Evolutionary conservation across 2,329 filamentous ascomycete genomes (phyloP).

Genomic region (Shiraia sp.): DNA sequence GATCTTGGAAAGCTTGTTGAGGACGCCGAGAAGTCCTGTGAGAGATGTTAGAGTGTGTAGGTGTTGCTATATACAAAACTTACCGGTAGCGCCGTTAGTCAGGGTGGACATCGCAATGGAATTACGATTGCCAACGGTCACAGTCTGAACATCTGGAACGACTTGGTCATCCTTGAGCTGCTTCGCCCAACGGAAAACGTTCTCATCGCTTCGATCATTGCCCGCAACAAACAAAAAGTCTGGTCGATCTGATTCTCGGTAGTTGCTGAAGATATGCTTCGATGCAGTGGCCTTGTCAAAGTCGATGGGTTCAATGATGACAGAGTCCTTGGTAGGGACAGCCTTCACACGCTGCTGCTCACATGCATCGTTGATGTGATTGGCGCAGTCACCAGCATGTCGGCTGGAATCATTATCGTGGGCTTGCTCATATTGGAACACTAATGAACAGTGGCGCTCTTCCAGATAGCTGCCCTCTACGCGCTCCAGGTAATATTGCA

Average conservation of each 20-base stretch:
- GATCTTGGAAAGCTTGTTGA: slow-evolving; percentile 34
- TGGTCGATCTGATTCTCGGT: slow-evolving; percentile 43
- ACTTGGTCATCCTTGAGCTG: slow-evolving; percentile 60
- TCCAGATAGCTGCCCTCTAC: slow-evolving; percentile 87
- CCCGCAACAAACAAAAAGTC: slow-evolving; percentile 91
- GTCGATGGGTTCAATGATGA: slow-evolving; percentile 82
- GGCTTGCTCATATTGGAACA: slow-evolving; percentile 86
- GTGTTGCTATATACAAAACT: no score
- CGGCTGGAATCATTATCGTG: slow-evolving; percentile 74
- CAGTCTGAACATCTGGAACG: slow-evolving; percentile 71
- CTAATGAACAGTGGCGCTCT: slow-evolving; percentile 85
- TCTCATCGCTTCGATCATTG: slow-evolving; percentile 90
- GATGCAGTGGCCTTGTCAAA: slow-evolving; percentile 89
- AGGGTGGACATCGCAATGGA: slow-evolving; percentile 85
- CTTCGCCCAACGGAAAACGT: slow-evolving; percentile 94
- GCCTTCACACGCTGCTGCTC: slow-evolving; percentile 82
- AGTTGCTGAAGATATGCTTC: slow-evolving; percentile 66
- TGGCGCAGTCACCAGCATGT: slow-evolving; percentile 86
- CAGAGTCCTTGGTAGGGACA: slow-evolving; percentile 75
- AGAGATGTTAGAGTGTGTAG: slow-evolving; percentile 9
- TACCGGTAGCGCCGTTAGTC: slow-evolving; percentile 90
- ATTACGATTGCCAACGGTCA: slow-evolving; percentile 83
- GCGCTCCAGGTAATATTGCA: slow-evolving; percentile 87
- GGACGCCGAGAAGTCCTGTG: slow-evolving; percentile 35
- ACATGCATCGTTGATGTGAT: slow-evolving; percentile 93